Percentiles rank a stretch among this genome's conserved stretches.
These are phyloP conservation scores for Zygosaccharomyces sapae DNA, from an alignment of 1,139 yeast genomes.

Conservation along the genomic window DNA sequence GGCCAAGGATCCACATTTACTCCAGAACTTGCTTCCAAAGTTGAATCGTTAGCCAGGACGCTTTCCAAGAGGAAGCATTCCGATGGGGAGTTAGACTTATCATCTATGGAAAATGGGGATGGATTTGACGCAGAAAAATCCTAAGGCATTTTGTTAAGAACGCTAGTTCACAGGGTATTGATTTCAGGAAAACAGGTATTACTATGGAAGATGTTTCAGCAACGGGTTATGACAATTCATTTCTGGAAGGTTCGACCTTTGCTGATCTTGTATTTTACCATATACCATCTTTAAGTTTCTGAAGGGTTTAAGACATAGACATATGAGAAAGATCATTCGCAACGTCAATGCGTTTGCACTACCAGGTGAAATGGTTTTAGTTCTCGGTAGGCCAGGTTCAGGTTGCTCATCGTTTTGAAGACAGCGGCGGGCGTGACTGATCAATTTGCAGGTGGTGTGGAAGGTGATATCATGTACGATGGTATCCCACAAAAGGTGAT, in stretches of 20 bases:
- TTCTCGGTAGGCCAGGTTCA: conserved; percentile 28
- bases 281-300: conserved; percentile 27
- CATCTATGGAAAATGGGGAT: conserved; percentile 7
- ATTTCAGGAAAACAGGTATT: conserved; percentile 45
- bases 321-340: conserved; percentile 43
- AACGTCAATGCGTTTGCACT: conserved; percentile 43
- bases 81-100: conserved; percentile 19
- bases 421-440: conserved; percentile 26
- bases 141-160: conserved; percentile 18
- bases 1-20: background rate
- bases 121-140: conserved; percentile 23
- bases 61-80: conserved; percentile 18
- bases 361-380: conserved; percentile 36
- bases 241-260: conserved; percentile 47
- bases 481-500: conserved; percentile 36
- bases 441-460: conserved; percentile 36
- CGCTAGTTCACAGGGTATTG: conserved; percentile 43
- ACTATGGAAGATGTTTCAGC: conserved; percentile 45
- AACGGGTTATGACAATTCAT: conserved; percentile 47
- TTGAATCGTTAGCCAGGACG: conserved; percentile 26
- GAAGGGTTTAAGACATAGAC: conserved; percentile 20
- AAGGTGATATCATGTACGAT: conserved; percentile 42
- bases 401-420: conserved; percentile 47
- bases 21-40: conserved; percentile 16
- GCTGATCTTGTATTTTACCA: conserved; percentile 46